Evolutionary conservation across 1,139 yeast species (phyloP), one percentile per base, ranked within the genome.

Genomic region (Tardiomyces depauwii): DNA sequence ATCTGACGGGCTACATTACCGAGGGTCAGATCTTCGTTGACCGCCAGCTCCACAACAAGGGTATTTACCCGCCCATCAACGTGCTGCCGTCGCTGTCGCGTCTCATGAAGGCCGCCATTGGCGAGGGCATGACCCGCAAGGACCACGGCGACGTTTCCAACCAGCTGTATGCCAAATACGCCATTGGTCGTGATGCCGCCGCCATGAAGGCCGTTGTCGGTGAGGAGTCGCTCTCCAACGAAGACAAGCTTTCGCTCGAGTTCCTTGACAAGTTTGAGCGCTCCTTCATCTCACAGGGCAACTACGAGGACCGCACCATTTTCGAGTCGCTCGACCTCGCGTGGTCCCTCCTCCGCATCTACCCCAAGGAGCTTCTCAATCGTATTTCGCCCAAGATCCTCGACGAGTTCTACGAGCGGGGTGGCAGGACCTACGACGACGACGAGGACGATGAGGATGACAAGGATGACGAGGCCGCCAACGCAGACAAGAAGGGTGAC

Each of bases 171-270:
- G 99, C 99, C 61, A 91, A 91, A 69, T 91, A 91, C 66, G 99
- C 99, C 55, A 93, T 91, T 72, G 99, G 99, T 75, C 85, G 89
- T 72, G 99, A 91, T 71, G 99, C 98, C 30, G 98, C 98, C 44
- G 96, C 98, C 58, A 91, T 91, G 99, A 91, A 91, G 73, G 96
- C 98, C n/a, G 99, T 91, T 56, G 99, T 91, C 59, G 99, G 99
- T 78, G 99, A 91, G 70, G 99, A 91, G 70, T 98, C 99, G 39
- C 76, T 91, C 62, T 88, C 96, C 36, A 86, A 87, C 55, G 99
- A 91, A 71, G 99, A 91, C 71, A 93, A 91, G 71, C 77, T 91
- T 56, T 91, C 98, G 1, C 77, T 91, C 62, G 99, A 91, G 72
- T 91, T 91, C 67, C 80, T 91, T 72, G 98, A 93, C 66, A 91